Percentiles rank a stretch among this genome's conserved stretches.
These are phyloP conservation scores for Neopestalotiopsis rosae DNA, from an alignment of 2,329 filamentous ascomycete genomes.

Conservation along the genomic window DNA sequence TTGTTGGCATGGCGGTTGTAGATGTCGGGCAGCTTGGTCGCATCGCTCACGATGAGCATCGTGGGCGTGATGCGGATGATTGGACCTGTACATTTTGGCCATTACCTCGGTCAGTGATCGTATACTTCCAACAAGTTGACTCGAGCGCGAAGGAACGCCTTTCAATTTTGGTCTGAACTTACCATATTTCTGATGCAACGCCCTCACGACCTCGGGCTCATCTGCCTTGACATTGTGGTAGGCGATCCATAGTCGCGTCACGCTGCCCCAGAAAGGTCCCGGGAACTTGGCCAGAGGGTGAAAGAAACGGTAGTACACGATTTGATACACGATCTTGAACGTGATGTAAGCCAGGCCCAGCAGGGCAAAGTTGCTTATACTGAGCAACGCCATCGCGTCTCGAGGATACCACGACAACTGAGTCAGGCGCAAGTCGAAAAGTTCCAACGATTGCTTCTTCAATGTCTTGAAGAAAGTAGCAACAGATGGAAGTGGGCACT, in stretches of 20 bases:
- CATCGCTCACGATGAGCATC: conserved; percentile 57
- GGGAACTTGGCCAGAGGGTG: conserved; percentile 58
- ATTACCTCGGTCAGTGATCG: not conserved
- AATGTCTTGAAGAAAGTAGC: not conserved
- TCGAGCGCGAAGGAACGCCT: too few species aligned
- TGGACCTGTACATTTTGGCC: conserved; percentile 42
- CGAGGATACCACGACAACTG: not conserved
- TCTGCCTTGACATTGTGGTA: conserved; percentile 55
- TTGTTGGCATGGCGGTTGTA: conserved; percentile 63
- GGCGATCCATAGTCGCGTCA: conserved; percentile 59
- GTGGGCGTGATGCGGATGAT: conserved; percentile 59
- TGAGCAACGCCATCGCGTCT: conserved; percentile 41
- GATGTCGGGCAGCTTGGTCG: conserved; percentile 59
- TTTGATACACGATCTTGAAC: conserved; percentile 46
- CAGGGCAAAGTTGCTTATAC: conserved; percentile 38
- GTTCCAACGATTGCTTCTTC: not conserved
- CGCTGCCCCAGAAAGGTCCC: conserved; percentile 58
- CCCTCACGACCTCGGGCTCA: conserved; percentile 47
- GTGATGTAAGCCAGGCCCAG: conserved; percentile 39
- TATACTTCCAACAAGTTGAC: too few species aligned
- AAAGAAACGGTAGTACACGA: conserved; percentile 55
- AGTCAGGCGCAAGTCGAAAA: not conserved
- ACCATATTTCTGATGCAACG: conserved; percentile 55
- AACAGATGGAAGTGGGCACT: not conserved
- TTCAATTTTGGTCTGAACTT: too few species aligned